phyloP scores from a whole-genome alignment of 345 rosid genomes.

The Euclidium syriacum region DNA sequence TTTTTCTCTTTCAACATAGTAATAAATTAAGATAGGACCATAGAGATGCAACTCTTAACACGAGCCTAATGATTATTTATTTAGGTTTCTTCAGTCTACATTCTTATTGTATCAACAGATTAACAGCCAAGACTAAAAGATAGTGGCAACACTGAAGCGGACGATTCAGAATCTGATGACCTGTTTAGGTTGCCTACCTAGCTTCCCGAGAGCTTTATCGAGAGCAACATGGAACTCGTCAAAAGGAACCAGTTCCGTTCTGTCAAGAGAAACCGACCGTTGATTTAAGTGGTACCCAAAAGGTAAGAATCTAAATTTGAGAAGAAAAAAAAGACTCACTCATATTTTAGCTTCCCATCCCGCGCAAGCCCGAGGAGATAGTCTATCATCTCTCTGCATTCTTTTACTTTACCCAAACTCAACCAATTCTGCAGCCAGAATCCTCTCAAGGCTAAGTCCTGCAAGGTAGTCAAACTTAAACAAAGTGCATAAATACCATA shows the following conservation, averaged over 20 bases:
- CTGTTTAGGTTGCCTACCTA: slow-evolving; percentile 85
- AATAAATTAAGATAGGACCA: no score
- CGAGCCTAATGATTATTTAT: background rate
- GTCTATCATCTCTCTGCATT: slow-evolving; percentile 69
- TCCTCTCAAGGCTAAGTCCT: slow-evolving; percentile 88
- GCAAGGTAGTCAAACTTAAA: slow-evolving; percentile 5
- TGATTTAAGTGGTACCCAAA: background rate
- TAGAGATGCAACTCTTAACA: background rate
- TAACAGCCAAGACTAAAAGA: slow-evolving; percentile 9
- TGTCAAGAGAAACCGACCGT: slow-evolving; percentile 28
- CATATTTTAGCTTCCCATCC: slow-evolving; percentile 73
- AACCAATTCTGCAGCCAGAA: slow-evolving; percentile 91
- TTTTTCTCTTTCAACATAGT: no score
- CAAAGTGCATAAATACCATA: background rate
- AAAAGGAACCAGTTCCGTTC: slow-evolving; percentile 67
- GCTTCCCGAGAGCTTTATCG: slow-evolving; percentile 69
- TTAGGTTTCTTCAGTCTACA: background rate
- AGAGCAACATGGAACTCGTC: slow-evolving; percentile 53
- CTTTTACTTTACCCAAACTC: slow-evolving; percentile 49
- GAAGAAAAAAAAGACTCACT: slow-evolving; percentile 38
- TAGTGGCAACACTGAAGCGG: slow-evolving; percentile 3
- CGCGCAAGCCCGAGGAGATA: slow-evolving; percentile 54
- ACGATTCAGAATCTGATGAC: slow-evolving; percentile 64
- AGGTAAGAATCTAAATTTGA: background rate
- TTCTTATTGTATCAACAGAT: background rate